Percentiles rank a stretch among this genome's conserved stretches.
Conservation (phyloP, 2,329 filamentous ascomycete species). For the Fusarium hainanense region DNA sequence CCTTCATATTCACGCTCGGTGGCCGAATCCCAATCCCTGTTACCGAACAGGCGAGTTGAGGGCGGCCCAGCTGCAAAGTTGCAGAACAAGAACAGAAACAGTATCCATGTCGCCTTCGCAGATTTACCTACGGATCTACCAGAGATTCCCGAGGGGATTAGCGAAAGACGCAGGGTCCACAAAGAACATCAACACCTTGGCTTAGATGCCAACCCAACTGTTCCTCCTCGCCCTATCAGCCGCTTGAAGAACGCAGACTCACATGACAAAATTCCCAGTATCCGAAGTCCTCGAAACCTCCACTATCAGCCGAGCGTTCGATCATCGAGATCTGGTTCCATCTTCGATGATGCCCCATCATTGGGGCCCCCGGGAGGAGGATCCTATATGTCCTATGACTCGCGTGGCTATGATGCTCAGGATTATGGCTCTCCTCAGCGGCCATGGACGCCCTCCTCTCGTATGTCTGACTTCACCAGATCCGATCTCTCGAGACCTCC, state of each 20-base stretch:
- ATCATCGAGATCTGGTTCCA: conserved; percentile 61
- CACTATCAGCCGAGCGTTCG: conserved; percentile 65
- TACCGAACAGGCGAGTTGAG: conserved; percentile 34
- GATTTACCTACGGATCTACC: conserved; percentile 58
- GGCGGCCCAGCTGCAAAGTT: conserved; percentile 60
- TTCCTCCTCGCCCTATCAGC: conserved; percentile 29
- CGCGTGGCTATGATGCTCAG: conserved; percentile 35
- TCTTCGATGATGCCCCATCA: conserved; percentile 66
- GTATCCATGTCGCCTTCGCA: conserved; percentile 46
- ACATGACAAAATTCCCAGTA: conserved; percentile 57
- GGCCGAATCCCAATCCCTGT: conserved; percentile 21
- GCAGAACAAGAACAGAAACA: conserved; percentile 55
- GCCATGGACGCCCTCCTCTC: conserved; percentile 67
- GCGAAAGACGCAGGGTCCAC: conserved; percentile 51
- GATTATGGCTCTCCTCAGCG: conserved; percentile 62
- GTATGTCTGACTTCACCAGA: conserved; percentile 61
- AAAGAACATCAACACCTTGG: conserved; percentile 43
- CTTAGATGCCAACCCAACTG: conserved; percentile 30
- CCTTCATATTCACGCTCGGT: conserved; percentile 22
- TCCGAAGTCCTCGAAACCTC: conserved; percentile 53
- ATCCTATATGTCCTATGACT: conserved; percentile 69
- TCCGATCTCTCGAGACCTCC: conserved; percentile 68
- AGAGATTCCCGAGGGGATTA: conserved; percentile 62
- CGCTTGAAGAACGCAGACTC: conserved; percentile 51
- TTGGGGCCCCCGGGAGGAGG: conserved; percentile 74